These are phyloP conservation scores for Dipodascopsis uninucleata DNA, from an alignment of 805 yeast genomes.

Conservation along the genomic window DNA sequence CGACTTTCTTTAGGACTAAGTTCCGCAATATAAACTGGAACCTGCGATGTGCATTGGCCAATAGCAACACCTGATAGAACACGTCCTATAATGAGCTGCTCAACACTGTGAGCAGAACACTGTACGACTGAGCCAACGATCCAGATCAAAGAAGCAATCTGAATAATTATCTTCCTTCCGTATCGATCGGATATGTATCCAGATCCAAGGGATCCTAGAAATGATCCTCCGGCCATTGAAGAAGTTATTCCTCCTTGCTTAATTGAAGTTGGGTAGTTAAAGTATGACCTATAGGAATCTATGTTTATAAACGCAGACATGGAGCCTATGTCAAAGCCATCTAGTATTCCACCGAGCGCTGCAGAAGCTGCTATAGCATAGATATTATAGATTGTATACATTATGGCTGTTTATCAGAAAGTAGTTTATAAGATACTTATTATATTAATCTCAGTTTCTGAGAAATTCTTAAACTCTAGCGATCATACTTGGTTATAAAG, in stretches of 20 bases:
- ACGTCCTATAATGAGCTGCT: slow-evolving; percentile 51
- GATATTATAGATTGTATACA: slow-evolving; percentile 49
- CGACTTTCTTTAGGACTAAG: slow-evolving; percentile 56
- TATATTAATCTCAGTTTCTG: too few species aligned
- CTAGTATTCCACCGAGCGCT: slow-evolving; percentile 65
- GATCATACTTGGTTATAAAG: too few species aligned
- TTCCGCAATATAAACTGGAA: slow-evolving; percentile 64
- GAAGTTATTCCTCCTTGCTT: slow-evolving; percentile 73
- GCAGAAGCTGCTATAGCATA: slow-evolving; percentile 54
- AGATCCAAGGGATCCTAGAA: slow-evolving; percentile 61
- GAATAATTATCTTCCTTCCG: slow-evolving; percentile 52
- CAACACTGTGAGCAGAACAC: slow-evolving; percentile 42
- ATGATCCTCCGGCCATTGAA: slow-evolving; percentile 73
- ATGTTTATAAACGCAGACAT: slow-evolving; percentile 63
- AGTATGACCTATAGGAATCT: slow-evolving; percentile 48
- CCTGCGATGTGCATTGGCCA: slow-evolving; percentile 61
- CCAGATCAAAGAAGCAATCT: slow-evolving; percentile 53
- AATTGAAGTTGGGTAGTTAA: slow-evolving; percentile 52
- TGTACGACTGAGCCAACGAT: slow-evolving; percentile 57
- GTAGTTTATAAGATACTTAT: too few species aligned
- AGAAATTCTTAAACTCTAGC: too few species aligned
- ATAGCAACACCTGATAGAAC: slow-evolving; percentile 59
- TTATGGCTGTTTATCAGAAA: too few species aligned
- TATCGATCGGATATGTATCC: slow-evolving; percentile 47
- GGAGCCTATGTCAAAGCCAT: slow-evolving; percentile 78